Evolutionary conservation across 23 red algal species (phyloP).

Genomic region (Gracilaria gracilis): DNA sequence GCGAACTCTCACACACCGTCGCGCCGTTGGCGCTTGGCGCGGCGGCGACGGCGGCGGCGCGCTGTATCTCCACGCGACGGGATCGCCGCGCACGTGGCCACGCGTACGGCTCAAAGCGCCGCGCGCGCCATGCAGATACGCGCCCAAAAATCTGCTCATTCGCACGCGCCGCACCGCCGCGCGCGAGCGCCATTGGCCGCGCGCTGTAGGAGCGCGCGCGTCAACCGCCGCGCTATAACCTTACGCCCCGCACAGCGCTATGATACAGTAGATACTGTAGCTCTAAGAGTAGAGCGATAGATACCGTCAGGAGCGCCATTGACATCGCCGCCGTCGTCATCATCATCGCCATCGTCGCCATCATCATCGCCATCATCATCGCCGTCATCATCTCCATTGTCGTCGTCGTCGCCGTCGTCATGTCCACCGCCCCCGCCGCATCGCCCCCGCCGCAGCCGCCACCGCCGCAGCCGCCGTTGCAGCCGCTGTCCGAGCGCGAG

Average conservation of each 20-base stretch:
- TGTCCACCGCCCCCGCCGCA: background rate
- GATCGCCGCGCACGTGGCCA: background rate
- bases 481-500: conserved; percentile 23
- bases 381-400: background rate
- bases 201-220: too few species aligned
- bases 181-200: too few species aligned
- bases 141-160: conserved; percentile 7
- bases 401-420: background rate
- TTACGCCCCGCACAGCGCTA: too few species aligned
- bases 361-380: background rate
- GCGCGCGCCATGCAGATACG: background rate
- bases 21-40: background rate
- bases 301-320: too few species aligned
- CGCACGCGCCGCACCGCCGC: background rate
- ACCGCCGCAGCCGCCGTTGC: background rate
- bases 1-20: background rate
- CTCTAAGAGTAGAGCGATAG: too few species aligned
- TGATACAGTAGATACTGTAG: too few species aligned
- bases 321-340: too few species aligned
- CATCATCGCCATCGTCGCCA: background rate
- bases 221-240: too few species aligned
- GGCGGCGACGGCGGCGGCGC: too few species aligned
- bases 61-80: background rate
- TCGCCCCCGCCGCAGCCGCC: background rate
- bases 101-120: conserved; percentile 23